Conservation (phyloP, 2,329 filamentous ascomycete genomes). For the Corynespora cassiicola region DNA sequence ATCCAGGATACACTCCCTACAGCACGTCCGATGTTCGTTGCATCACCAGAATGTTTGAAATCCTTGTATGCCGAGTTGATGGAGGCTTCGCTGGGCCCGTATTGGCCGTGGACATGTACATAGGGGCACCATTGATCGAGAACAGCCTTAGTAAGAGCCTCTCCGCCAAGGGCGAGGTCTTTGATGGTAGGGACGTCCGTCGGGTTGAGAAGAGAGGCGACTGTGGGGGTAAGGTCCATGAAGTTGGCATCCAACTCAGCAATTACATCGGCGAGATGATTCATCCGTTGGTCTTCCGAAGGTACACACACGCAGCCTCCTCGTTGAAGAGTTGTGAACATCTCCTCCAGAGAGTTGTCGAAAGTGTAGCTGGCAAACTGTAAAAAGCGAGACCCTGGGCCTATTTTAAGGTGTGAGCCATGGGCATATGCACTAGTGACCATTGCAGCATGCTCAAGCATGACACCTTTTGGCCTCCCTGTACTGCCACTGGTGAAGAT, state of each 20-base stretch:
- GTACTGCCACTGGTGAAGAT: constrained; percentile 43
- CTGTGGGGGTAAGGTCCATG: constrained; percentile 63
- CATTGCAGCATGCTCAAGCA: constrained; percentile 39
- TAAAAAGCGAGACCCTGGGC: constrained; percentile 34
- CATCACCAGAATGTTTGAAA: constrained; percentile 36
- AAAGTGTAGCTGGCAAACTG: constrained; percentile 59
- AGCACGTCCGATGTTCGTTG: constrained; percentile 40
- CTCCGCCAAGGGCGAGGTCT: constrained; percentile 53
- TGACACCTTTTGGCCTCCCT: constrained; percentile 41
- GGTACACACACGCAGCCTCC: constrained; percentile 62
- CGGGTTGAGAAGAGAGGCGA: constrained; percentile 58
- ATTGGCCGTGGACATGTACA: constrained; percentile 34
- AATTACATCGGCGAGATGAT: constrained; percentile 55
- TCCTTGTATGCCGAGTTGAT: constrained; percentile 40
- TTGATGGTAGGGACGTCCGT: constrained; percentile 53
- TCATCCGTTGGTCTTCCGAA: constrained; percentile 61
- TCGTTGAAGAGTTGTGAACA: constrained; percentile 59
- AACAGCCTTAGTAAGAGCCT: constrained; percentile 46
- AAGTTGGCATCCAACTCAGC: constrained; percentile 33
- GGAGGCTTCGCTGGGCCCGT: constrained; percentile 40
- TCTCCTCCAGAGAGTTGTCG: constrained; percentile 62
- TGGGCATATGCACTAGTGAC: constrained; percentile 39
- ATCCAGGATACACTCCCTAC: constrained; percentile 41
- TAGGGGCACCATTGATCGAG: constrained; percentile 32
- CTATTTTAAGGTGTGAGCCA: constrained; percentile 32